Evolutionary conservation across 2,329 filamentous ascomycete species (phyloP).

Genomic region (Colletotrichum graminicola): DNA sequence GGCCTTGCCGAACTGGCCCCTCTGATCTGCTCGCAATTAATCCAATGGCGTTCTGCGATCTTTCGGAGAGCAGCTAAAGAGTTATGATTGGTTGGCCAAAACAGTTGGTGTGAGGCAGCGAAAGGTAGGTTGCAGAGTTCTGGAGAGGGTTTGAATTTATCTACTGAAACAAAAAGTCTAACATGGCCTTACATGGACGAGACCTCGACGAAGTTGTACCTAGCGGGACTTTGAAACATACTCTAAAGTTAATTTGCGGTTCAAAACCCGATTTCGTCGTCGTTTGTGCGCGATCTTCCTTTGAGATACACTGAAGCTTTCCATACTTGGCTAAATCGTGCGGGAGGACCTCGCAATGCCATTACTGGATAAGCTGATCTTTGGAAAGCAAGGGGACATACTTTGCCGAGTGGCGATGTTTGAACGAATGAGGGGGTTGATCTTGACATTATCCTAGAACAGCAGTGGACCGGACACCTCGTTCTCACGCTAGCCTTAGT

Average conservation of each 20-base stretch:
- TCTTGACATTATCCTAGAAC: slow-evolving; percentile 4
- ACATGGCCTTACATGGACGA: background rate
- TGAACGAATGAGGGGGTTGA: slow-evolving; percentile 10
- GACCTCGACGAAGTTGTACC: background rate
- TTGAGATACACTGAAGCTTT: background rate
- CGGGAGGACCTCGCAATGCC: background rate
- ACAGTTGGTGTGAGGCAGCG: background rate
- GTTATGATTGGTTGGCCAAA: background rate
- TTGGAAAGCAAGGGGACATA: background rate
- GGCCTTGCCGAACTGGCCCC: background rate
- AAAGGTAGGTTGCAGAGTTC: background rate
- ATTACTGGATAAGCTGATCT: slow-evolving; percentile 26
- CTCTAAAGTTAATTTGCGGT: background rate
- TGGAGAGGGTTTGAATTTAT: slow-evolving; percentile 14
- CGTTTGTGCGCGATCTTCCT: background rate
- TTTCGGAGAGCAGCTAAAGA: background rate
- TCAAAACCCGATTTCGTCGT: background rate
- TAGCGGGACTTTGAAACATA: slow-evolving; percentile 5
- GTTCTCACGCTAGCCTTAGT: slow-evolving; percentile 4
- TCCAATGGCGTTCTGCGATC: background rate
- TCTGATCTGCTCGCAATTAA: background rate
- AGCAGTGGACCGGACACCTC: slow-evolving; percentile 11
- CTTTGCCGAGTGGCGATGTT: background rate
- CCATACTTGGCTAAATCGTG: background rate
- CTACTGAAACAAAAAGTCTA: slow-evolving; percentile 20